phyloP scores from a whole-genome alignment of 805 yeast genomes.

The Candida dajiaensis region DNA sequence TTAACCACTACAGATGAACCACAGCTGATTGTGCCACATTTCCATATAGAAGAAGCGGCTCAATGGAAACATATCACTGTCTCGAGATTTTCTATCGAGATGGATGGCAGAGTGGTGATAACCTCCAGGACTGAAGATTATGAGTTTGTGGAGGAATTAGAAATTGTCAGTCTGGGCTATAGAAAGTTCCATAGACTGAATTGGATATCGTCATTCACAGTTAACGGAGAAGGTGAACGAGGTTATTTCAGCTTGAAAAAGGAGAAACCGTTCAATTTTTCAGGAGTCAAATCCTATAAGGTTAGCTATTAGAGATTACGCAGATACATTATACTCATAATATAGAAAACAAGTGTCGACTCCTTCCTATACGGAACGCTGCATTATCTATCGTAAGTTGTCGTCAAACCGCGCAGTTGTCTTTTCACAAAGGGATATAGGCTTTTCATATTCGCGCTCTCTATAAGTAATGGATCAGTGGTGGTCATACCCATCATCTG shows the following conservation, averaged over 20 bases:
- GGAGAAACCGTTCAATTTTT: slow-evolving; percentile 77
- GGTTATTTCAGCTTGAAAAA: slow-evolving; percentile 54
- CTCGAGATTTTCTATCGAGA: slow-evolving; percentile 41
- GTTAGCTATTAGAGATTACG: slow-evolving; percentile 3
- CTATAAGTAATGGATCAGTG: not conserved
- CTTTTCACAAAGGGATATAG: not conserved
- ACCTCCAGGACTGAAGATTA: slow-evolving; percentile 58
- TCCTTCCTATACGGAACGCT: not conserved
- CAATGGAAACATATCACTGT: slow-evolving; percentile 27
- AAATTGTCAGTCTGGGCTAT: slow-evolving; percentile 54
- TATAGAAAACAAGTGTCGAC: not conserved
- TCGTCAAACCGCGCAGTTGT: not conserved
- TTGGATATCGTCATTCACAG: slow-evolving; percentile 63
- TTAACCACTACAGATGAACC: slow-evolving; percentile 74
- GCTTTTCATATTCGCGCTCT: not conserved
- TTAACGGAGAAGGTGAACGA: slow-evolving; percentile 49
- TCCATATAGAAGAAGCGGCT: slow-evolving; percentile 31
- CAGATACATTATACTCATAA: not conserved
- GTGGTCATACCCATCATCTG: not conserved
- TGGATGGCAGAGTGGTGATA: slow-evolving; percentile 46
- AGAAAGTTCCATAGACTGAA: slow-evolving; percentile 62
- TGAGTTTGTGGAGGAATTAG: slow-evolving; percentile 55
- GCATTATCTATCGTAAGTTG: not conserved
- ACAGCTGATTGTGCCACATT: slow-evolving; percentile 49
- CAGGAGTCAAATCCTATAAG: slow-evolving; percentile 43